Evolutionary conservation across 192 early-diverging fungal species (phyloP), one percentile per base, ranked within the genome.

Genomic region (Podila epicladia): DNA sequence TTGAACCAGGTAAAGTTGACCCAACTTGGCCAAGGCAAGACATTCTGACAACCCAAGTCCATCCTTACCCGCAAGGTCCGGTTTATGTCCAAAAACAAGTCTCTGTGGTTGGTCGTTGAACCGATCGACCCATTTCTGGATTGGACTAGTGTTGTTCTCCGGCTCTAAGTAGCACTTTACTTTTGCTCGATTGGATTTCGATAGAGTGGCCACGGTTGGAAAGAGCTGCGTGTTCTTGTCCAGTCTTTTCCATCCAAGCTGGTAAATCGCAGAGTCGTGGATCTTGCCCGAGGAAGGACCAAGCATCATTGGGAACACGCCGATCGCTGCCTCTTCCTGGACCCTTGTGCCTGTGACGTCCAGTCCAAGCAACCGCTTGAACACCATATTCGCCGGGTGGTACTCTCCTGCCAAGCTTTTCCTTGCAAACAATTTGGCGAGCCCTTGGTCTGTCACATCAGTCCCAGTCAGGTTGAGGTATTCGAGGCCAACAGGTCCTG

Each of bases 401-500:
- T 19, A 26, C 53, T 45, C 41, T 45, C 41, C 41, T 45, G 41
- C 13, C 15, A 45, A 4, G 41, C 41, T 15, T 15, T 45, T 26
- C 53, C 24, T 22, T 24, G 20, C 17, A 26, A 9, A 79, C 28
- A 67, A 31, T 49, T 50, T 51, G 22, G 53, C 32, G 5, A 79
- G 35, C 3, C 69, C 69, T 45, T 29, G 32, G 13, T 62, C 60
- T 5, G 69, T 67, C 4, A 79, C 65, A 19, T 68, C 17, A 15
- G 75, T 79, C 0, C 75, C 65, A 6, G 70, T 51, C 6, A 79
- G 45, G 31, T 72, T 64, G 15, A 79, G 33, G 41, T 79, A 79
- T 31, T 79, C 75, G 0, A 79, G 29, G 6, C 15, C 24, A 4
- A 58, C 48, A 5, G 75, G 69, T 13, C 75, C 75, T 0, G 70